Evolutionary conservation across 2,329 filamentous ascomycete species (phyloP).

Genomic region (Ascochyta rabiei): DNA sequence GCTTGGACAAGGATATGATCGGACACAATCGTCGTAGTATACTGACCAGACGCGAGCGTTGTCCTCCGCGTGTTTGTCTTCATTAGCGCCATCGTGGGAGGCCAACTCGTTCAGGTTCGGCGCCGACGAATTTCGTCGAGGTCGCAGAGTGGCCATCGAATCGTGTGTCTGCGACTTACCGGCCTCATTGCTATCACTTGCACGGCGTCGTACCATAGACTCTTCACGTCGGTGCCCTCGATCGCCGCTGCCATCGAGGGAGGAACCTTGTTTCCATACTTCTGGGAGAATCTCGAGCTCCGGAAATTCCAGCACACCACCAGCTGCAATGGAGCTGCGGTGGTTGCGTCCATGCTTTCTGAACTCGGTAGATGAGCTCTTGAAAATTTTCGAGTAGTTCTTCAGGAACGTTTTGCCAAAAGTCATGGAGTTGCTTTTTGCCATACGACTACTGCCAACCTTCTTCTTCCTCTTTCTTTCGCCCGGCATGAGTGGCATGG

Average conservation of each 20-base stretch:
- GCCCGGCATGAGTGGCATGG: slow-evolving; percentile 26
- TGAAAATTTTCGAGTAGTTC: slow-evolving; percentile 54
- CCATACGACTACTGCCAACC: slow-evolving; percentile 67
- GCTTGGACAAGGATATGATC: slow-evolving; percentile 34
- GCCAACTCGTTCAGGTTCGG: slow-evolving; percentile 23
- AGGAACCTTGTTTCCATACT: slow-evolving; percentile 32
- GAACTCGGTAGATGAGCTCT: slow-evolving; percentile 47
- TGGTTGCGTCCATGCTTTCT: slow-evolving; percentile 51
- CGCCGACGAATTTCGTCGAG: slow-evolving; percentile 30
- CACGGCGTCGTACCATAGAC: background rate
- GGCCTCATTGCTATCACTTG: slow-evolving; percentile 14
- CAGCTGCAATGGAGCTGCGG: slow-evolving; percentile 50
- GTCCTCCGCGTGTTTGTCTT: slow-evolving; percentile 20
- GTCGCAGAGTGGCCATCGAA: slow-evolving; percentile 35
- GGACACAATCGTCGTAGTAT: slow-evolving; percentile 45
- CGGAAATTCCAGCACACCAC: slow-evolving; percentile 53
- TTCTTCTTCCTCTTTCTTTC: slow-evolving; percentile 59
- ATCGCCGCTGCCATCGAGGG: slow-evolving; percentile 11
- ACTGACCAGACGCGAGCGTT: slow-evolving; percentile 42
- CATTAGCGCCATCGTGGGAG: slow-evolving; percentile 19
- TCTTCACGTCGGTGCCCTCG: background rate
- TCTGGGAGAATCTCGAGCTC: slow-evolving; percentile 55
- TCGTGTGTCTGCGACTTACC: slow-evolving; percentile 23
- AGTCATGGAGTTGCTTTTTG: slow-evolving; percentile 60
- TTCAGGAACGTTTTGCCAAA: slow-evolving; percentile 50